A percentile compares a stretch with the other conserved stretches of the same genome.
Conservation (phyloP, 805 yeast species). For the Candida alai region DNA sequence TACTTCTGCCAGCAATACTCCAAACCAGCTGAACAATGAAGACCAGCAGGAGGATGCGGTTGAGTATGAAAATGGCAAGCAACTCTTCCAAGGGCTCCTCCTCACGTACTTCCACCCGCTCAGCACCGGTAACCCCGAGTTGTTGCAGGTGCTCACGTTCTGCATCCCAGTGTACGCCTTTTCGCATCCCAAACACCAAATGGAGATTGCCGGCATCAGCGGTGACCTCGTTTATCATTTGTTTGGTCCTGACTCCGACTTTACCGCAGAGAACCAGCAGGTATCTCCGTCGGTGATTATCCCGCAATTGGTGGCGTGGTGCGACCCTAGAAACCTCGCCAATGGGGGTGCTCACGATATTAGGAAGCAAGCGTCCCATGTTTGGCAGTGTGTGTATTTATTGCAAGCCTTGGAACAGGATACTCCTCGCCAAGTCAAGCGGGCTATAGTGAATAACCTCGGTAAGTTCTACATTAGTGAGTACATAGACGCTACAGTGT, state of each 20-base stretch:
- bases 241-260: conserved; percentile 29
- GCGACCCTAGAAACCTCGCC: conserved; percentile 70
- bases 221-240: conserved; percentile 64
- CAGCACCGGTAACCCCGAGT: conserved; percentile 56
- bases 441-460: conserved; percentile 49
- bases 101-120: conserved; percentile 72
- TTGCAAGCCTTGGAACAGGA: conserved; percentile 49
- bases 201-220: conserved; percentile 56
- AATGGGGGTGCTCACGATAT: conserved; percentile 41
- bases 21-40: conserved; percentile 1
- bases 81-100: conserved; percentile 63
- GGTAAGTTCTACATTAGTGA: conserved; percentile 40
- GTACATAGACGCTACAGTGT: conserved; percentile 23
- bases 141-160: conserved; percentile 77
- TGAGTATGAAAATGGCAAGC: conserved; percentile 27
- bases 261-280: conserved; percentile 13
- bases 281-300: conserved; percentile 47
- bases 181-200: conserved; percentile 71
- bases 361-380: conserved; percentile 46
- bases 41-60: conserved; percentile 15
- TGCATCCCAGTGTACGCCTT: conserved; percentile 86
- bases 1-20: conserved; percentile 41
- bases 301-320: conserved; percentile 78
- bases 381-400: conserved; percentile 53
- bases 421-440: conserved; percentile 49